Evolutionary conservation across 257 asterid species (phyloP).

Genomic region (Catharanthus roseus): DNA sequence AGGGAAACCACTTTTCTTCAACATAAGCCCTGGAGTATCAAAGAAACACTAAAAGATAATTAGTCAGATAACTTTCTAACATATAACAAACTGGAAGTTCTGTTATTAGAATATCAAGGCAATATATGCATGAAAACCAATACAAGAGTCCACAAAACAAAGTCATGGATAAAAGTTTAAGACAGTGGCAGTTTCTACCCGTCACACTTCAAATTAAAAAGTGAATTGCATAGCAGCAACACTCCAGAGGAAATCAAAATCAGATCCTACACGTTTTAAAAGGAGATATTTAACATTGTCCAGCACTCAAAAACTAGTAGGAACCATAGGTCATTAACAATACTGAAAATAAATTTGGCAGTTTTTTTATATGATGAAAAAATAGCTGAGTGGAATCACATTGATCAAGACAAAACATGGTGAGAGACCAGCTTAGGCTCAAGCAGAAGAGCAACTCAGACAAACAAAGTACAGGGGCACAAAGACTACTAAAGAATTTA

Average conservation of each 20-base stretch:
- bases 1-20: slow-evolving; percentile 86
- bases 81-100: background rate
- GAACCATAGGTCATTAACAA: background rate
- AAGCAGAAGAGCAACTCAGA: background rate
- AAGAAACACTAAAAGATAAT: slow-evolving; percentile 74
- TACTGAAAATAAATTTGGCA: background rate
- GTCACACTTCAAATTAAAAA: background rate
- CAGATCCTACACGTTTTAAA: background rate
- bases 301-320: background rate
- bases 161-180: background rate
- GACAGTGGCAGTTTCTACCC: background rate
- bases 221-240: background rate
- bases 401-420: background rate
- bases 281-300: background rate
- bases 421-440: background rate
- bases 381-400: background rate
- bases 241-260: background rate
- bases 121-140: background rate
- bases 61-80: slow-evolving; percentile 22
- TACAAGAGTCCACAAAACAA: background rate
- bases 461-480: background rate
- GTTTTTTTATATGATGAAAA: background rate
- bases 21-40: slow-evolving; percentile 97
- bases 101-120: background rate
- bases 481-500: background rate